phyloP scores from a whole-genome alignment of 345 rosid genomes.

The Anacardium occidentale region DNA sequence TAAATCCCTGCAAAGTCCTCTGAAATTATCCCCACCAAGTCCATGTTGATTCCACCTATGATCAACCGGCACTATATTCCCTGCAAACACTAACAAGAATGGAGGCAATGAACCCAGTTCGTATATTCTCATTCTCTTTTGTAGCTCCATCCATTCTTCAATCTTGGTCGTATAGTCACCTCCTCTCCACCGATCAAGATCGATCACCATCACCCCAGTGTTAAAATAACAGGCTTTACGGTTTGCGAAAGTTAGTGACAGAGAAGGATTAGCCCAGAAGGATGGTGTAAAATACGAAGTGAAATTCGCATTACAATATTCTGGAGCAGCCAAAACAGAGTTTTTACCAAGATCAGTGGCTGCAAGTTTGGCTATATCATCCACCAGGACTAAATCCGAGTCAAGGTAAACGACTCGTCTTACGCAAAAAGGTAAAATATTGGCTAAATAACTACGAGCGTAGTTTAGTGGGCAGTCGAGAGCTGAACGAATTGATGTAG shows the following conservation, averaged over 20 bases:
- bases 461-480: constrained; percentile 85
- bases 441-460: constrained; percentile 82
- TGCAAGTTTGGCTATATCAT: constrained; percentile 75
- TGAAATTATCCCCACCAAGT: constrained; percentile 55
- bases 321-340: constrained; percentile 84
- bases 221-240: constrained; percentile 70
- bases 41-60: constrained; percentile 90
- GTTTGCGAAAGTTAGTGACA: constrained; percentile 61
- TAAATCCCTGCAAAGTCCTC: constrained; percentile 55
- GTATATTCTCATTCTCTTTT: constrained; percentile 63
- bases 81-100: constrained; percentile 68
- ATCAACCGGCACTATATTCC: constrained; percentile 64
- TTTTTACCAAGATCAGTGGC: constrained; percentile 55
- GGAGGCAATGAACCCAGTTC: constrained; percentile 83
- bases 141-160: constrained; percentile 93
- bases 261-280: constrained; percentile 72
- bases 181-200: constrained; percentile 72
- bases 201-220: constrained; percentile 92
- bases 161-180: constrained; percentile 68
- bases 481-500: constrained; percentile 89
- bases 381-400: constrained; percentile 86
- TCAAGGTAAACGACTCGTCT: constrained; percentile 83
- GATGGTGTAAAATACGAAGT: constrained; percentile 70
- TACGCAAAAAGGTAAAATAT: constrained; percentile 70
- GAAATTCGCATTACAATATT: constrained; percentile 90